Evolutionary conservation across 139 green algal species (phyloP).

Genomic region (Yamagishiella unicocca): DNA sequence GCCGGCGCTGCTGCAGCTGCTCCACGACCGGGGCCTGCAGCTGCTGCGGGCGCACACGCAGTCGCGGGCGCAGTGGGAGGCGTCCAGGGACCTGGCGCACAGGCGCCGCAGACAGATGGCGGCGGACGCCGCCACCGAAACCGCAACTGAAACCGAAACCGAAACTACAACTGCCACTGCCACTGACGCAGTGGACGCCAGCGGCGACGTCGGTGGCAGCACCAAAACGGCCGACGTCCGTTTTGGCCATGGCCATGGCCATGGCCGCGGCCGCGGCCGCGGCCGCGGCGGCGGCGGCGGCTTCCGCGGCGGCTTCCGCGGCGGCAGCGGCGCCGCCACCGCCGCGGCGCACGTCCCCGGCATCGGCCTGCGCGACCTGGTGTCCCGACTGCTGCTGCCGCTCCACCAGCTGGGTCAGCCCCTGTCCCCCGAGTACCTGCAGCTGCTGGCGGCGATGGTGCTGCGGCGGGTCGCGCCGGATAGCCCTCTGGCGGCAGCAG

Average conservation of each 20-base stretch:
- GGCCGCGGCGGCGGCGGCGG: background rate
- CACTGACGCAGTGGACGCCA: background rate
- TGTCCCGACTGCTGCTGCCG: conserved; percentile 22
- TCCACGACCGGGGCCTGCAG: conserved; percentile 26
- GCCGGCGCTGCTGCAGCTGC: background rate
- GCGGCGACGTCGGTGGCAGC: background rate
- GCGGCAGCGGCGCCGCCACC: background rate
- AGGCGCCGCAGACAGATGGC: too few relatives aligned
- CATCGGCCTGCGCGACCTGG: conserved; percentile 13
- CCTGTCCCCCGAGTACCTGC: background rate
- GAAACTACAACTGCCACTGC: too few relatives aligned
- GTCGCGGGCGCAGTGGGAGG: background rate
- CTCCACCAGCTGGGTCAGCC: conserved; percentile 12
- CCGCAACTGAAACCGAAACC: too few relatives aligned
- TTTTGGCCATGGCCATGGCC: too few relatives aligned
- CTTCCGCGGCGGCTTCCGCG: background rate
- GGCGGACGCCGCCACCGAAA: too few relatives aligned
- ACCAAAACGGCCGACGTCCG: too few relatives aligned
- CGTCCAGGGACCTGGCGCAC: too few relatives aligned
- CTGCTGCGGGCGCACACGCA: background rate
- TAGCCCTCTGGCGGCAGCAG: too few relatives aligned
- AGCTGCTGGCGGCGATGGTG: background rate
- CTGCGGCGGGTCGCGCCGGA: background rate
- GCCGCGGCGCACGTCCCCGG: background rate
- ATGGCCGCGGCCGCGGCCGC: too few relatives aligned